Conservation (phyloP, 2,329 filamentous ascomycete species). For the Cercospora sesami region DNA sequence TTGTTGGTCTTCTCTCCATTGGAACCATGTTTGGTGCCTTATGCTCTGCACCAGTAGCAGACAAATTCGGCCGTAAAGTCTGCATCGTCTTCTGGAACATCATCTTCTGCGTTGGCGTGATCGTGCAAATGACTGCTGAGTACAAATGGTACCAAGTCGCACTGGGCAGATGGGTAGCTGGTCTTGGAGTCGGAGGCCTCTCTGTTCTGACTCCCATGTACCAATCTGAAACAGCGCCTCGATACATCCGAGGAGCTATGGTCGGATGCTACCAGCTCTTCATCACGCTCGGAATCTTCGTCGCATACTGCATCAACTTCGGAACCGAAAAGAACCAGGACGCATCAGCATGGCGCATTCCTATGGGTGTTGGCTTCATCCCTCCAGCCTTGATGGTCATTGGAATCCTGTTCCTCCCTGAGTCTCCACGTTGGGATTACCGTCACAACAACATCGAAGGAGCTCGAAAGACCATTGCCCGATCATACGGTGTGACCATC, state of each 20-base stretch:
- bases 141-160: conserved; percentile 64
- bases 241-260: conserved; percentile 63
- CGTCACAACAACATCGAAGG: conserved; percentile 55
- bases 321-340: conserved; percentile 55
- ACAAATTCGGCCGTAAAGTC: conserved; percentile 60
- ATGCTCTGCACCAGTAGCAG: conserved; percentile 60
- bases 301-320: conserved; percentile 55
- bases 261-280: conserved; percentile 68
- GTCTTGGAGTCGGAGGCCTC: conserved; percentile 64
- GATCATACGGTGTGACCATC: conserved; percentile 56
- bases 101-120: conserved; percentile 63
- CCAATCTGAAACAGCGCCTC: conserved; percentile 65
- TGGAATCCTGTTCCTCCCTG: conserved; percentile 57
- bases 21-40: conserved; percentile 62
- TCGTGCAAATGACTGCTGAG: conserved; percentile 64
- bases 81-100: conserved; percentile 64
- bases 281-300: conserved; percentile 66
- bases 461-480: conserved; percentile 54
- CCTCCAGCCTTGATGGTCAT: conserved; percentile 56
- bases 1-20: conserved; percentile 61
- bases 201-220: conserved; percentile 69
- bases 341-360: conserved; percentile 63
- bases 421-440: conserved; percentile 60
- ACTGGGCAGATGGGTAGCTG: conserved; percentile 64
- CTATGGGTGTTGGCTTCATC: conserved; percentile 60